A percentile compares a stretch with the other conserved stretches of the same genome.
phyloP scores from a whole-genome alignment of 2,329 filamentous ascomycete species.

The Calonectria hawksworthii region DNA sequence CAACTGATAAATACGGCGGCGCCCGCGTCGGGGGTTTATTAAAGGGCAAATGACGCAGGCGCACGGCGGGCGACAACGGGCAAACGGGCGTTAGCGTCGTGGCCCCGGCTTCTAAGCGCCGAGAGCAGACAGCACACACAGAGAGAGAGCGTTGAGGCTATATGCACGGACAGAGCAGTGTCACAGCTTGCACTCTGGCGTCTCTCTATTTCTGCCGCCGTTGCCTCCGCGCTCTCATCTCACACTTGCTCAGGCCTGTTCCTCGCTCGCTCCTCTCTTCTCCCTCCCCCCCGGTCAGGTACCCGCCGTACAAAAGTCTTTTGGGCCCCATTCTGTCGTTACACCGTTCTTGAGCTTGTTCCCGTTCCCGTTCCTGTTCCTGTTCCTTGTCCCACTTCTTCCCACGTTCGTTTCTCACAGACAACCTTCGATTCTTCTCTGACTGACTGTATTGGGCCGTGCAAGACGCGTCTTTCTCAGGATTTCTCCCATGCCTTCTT shows the following conservation, averaged over 20 bases:
- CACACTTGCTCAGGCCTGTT: background rate
- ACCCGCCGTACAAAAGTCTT: background rate
- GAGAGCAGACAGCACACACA: background rate
- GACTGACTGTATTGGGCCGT: background rate
- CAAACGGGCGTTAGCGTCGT: background rate
- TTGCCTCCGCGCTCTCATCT: background rate
- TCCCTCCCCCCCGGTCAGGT: background rate
- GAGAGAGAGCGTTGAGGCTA: background rate
- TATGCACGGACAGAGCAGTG: background rate
- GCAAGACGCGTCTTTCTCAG: background rate
- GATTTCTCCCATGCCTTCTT: background rate
- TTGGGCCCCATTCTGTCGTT: background rate
- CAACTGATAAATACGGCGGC: background rate
- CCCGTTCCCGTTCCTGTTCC: background rate
- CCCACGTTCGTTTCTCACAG: background rate
- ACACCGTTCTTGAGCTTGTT: background rate
- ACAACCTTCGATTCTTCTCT: background rate
- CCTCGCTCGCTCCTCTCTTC: background rate
- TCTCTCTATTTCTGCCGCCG: background rate
- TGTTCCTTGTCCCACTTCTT: background rate
- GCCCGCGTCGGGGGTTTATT: background rate
- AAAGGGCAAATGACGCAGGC: background rate
- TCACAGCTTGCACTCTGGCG: background rate
- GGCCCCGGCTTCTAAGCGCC: background rate
- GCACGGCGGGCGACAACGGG: background rate